Conservation (phyloP, 2,329 filamentous ascomycete genomes). For the Emmonsiellopsis sp. region DNA sequence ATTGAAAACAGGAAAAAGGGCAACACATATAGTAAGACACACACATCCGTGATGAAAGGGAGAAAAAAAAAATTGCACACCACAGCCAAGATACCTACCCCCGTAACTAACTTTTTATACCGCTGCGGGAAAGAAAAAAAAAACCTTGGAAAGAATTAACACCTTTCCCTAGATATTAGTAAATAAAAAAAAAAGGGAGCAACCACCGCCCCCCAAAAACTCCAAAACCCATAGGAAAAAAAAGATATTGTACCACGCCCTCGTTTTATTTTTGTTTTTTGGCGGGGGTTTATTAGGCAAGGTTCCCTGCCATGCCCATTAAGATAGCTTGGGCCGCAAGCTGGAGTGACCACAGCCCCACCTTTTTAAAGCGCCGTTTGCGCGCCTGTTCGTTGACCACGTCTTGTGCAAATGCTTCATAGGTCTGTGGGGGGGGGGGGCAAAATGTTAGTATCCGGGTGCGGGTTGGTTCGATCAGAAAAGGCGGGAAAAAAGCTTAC, state of each 20-base stretch:
- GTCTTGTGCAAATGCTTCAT: slow-evolving; percentile 85
- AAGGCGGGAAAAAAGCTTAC: slow-evolving; percentile 29
- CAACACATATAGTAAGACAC: no score
- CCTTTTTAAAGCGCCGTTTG: slow-evolving; percentile 82
- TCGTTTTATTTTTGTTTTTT: background rate
- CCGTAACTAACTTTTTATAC: no score
- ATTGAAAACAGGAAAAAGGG: no score
- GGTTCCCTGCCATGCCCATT: slow-evolving; percentile 78
- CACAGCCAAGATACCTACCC: no score
- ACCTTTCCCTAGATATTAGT: background rate
- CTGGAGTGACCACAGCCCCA: slow-evolving; percentile 91
- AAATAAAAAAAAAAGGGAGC: background rate
- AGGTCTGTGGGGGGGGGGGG: slow-evolving; percentile 47
- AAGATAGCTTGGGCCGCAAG: slow-evolving; percentile 88
- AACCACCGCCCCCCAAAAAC: background rate
- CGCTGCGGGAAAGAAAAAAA: no score
- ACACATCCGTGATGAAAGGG: no score
- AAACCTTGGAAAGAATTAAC: background rate
- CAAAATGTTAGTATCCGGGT: background rate
- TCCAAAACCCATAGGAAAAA: background rate
- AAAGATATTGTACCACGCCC: background rate
- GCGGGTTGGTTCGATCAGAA: background rate
- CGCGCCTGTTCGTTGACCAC: slow-evolving; percentile 83
- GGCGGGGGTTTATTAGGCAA: slow-evolving; percentile 4
- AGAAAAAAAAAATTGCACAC: no score